Evolutionary conservation across 805 yeast genomes (phyloP), one percentile per base, ranked within the genome.

Genomic region (Hanseniaspora nectarophila): DNA sequence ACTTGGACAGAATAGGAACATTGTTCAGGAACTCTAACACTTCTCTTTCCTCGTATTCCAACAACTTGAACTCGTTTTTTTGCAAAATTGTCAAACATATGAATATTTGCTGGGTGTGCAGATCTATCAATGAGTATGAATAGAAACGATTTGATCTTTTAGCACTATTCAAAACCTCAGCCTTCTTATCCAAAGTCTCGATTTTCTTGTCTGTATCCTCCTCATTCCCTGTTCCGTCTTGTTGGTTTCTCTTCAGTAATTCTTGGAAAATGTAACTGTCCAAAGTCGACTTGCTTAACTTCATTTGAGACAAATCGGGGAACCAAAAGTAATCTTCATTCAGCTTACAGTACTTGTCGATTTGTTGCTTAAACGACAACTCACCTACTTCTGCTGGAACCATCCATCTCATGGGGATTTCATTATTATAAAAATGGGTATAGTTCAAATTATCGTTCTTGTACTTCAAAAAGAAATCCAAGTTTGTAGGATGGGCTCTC

Each of bases 11-110:
- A 53, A 65, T 56, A 1, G 70, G 70, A 2, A 69, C 61, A 50
- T 81, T 75, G 55, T 78, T 77, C 56, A 89, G 71, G 57, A 80
- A 79, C 62, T 88, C 94, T 35, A 88, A 73, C 43, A 87, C 85
- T 66, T 89, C 97, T 56, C 85, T 80, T 63, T 86, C 95, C 61
- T 89, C 97, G 57, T 88, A 80, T 63, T 89, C 97, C 57, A 85
- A 73, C 51, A 89, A 72, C 37, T 83, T 78, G 58, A 78, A 78
- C 59, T 84, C 89, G 64, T 82, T 82, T 48, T 90, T 80, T 65
- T 85, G 85, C 57, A 89, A 69, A 37, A 89, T 76, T 0, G 96
- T 85, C 45, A 88, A 69, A 45, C 85, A 79, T 2, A 85, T 76
- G 61, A 87, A 89, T 1, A 84, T 67, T 32, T 87, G 72, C 67